Conservation (phyloP, 2,329 filamentous ascomycete species). For the Exophiala viscosa region DNA sequence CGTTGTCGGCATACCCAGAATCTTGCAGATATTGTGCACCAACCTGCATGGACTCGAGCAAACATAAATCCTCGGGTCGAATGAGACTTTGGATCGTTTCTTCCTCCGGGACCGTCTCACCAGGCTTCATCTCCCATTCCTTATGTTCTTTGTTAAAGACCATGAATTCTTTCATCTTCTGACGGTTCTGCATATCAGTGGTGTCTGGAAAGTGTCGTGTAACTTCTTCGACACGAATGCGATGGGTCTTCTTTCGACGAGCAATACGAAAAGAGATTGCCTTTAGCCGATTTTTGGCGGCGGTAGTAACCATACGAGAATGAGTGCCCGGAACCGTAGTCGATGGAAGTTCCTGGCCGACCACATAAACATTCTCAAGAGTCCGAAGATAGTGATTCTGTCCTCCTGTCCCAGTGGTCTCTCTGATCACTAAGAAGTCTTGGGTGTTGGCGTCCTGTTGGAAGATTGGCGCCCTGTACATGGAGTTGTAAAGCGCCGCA, state of each 20-base stretch:
- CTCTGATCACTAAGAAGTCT: slow-evolving; percentile 85
- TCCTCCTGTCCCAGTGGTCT: slow-evolving; percentile 72
- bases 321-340: slow-evolving; percentile 91
- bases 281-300: slow-evolving; percentile 93
- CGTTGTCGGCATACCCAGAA: slow-evolving; percentile 72
- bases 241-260: slow-evolving; percentile 65
- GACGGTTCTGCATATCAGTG: slow-evolving; percentile 89
- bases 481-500: slow-evolving; percentile 86
- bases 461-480: slow-evolving; percentile 93
- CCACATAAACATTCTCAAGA: slow-evolving; percentile 84
- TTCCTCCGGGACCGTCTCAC: slow-evolving; percentile 75
- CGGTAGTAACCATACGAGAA: slow-evolving; percentile 90
- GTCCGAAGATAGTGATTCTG: slow-evolving; percentile 79
- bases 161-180: slow-evolving; percentile 96
- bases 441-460: slow-evolving; percentile 72
- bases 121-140: slow-evolving; percentile 74
- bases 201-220: slow-evolving; percentile 90
- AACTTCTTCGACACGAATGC: slow-evolving; percentile 74
- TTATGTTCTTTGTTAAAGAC: slow-evolving; percentile 83
- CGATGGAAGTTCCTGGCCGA: slow-evolving; percentile 89
- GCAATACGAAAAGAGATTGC: slow-evolving; percentile 93
- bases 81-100: slow-evolving; percentile 80
- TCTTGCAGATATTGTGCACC: slow-evolving; percentile 87
- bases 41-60: slow-evolving; percentile 95
- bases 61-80: slow-evolving; percentile 89